Base-by-base conservation (phyloP, 1,284 basidiomycete species). In the Heimioporus retisporus region DNA sequence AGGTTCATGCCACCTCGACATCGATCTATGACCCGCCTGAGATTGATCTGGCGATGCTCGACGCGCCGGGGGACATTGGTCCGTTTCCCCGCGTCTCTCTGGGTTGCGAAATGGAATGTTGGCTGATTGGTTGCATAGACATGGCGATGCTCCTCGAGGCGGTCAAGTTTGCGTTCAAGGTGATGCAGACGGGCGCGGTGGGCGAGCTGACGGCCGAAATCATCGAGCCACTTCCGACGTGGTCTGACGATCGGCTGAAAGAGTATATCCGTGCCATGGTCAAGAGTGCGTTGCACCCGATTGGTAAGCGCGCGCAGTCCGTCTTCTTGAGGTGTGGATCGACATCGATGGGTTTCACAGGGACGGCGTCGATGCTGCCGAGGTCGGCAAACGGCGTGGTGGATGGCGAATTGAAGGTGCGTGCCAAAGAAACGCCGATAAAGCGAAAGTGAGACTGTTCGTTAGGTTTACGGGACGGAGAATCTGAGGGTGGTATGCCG, bases 361-460 rank as follows among this genome's bases (percentile, higher is more conserved):
- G 69, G 69, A 71, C 71, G 5, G 68, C 69, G 10, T 61, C 71
- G 11, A 72, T 68, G 69, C 69, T 71, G 14, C 61, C 71, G 50
- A 60, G 71, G 10, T 70, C 61, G 13, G 54, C 59, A 18, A 64
- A 70, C 28, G 71, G 69, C 3, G 65, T 64, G 50, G 71, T 72
- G 31, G 71, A 70, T 42, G 23, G 55, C 13, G 56, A 64, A 28
- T 54, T 71, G 16, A 70, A 72, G 64, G 64, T 67, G 11, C 14
- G 16, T 19, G 16, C 15, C 31, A 6, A 6, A 54, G 53, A 31
- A 2, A 18, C 28, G 50, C 16, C 35, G 35, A 40, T 25, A 16
- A 25, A 14, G 50, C 21, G 25, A 14, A 53, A 48, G 51, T 46
- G 44, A 46, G 44, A 19, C 18, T 19, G 16, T 46, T 46, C 44